Base-by-base conservation (phyloP, 2,329 filamentous ascomycete species). In the Dactylellina cionopaga region DNA sequence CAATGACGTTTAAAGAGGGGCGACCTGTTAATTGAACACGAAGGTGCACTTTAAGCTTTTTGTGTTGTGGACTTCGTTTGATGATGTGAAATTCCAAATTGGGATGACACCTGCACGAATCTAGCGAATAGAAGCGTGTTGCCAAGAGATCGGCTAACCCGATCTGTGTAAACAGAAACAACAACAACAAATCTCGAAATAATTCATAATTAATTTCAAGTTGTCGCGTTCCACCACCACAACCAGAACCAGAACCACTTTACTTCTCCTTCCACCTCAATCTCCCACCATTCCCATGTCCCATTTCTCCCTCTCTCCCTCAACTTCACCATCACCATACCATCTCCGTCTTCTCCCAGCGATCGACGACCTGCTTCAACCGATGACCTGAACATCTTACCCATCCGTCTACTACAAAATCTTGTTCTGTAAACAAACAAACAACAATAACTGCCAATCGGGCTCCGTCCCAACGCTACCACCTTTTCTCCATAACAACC, bases 141-240 rank as follows among this genome's bases (percentile, higher is more conserved):
- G 52, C 47, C 47, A 49, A 49, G 47, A 49, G 10, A 10, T 6
- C 13, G 15, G 49, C 65, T 70, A 62, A 55, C 65, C 65, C 7
- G 49, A 62, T 70, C 47, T 11, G 65, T 37, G 37, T 4, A 62
- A 62, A 69, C 39, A 62, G 64, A 69, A 69, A 62, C 65, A 62
- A 70, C 65, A 65, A 65, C 60, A 70, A 70, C 65, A 70, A 56
- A 56, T 66, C 41, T 24, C 47, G n/a, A 39, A 70, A 69, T 55
- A 27, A 62, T 47, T 25, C 55, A 43, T 44, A 70, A 56, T 49
- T 62, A 56, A 60, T 60, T 60, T 60, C 41, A 22, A 13, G 25
- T 24, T 41, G 49, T 70, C 65, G 65, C 65, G 65, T 70, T 66
- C 52, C 47, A 29, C 49, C 15, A 24, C 37, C 22, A 11, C 55